Evolutionary conservation across 768 basidiomycete species (phyloP).

Genomic region (Calvatia gigantea): DNA sequence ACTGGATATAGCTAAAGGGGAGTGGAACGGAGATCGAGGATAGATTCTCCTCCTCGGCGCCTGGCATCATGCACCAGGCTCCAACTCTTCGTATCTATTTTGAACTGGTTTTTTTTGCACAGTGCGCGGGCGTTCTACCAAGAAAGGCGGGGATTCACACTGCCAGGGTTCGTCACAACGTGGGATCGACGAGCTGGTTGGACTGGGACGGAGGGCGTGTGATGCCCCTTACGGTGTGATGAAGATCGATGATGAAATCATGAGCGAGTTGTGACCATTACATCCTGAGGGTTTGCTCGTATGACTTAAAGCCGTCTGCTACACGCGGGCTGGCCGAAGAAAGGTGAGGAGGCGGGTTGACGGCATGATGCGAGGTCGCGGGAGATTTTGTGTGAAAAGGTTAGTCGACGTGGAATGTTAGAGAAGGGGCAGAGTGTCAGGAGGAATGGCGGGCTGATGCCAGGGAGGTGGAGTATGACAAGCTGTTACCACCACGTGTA

Average conservation of each 20-base stretch:
- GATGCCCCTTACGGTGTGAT: conserved; percentile 17
- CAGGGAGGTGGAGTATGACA: not conserved
- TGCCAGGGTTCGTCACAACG: conserved; percentile 23
- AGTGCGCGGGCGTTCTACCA: not conserved
- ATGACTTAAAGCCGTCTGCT: conserved; percentile 1
- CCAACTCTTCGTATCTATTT: not conserved
- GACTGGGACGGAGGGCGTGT: conserved; percentile 1
- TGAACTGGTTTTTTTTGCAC: conserved; percentile 16
- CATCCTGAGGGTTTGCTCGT: conserved; percentile 11
- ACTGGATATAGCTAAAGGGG: conserved; percentile 6
- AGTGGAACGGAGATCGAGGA: conserved; percentile 8
- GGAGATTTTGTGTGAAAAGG: not conserved
- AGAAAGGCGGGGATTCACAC: conserved; percentile 12
- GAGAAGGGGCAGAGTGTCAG: not conserved
- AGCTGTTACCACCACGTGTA: conserved; percentile 23
- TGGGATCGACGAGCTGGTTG: conserved; percentile 22
- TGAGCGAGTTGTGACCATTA: conserved; percentile 10
- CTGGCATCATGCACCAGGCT: conserved; percentile 1
- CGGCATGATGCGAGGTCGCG: conserved; percentile 1
- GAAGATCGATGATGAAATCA: conserved; percentile 14
- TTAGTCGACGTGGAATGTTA: conserved; percentile 10
- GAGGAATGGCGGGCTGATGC: not conserved
- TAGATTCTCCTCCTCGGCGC: not conserved
- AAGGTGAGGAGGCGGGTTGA: not conserved
- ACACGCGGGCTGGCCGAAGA: not conserved